A percentile compares a stretch with the other conserved stretches of the same genome.
These are phyloP conservation scores for Nidula niveotomentosa DNA, from an alignment of 1,284 basidiomycete species.

Conservation along the genomic window DNA sequence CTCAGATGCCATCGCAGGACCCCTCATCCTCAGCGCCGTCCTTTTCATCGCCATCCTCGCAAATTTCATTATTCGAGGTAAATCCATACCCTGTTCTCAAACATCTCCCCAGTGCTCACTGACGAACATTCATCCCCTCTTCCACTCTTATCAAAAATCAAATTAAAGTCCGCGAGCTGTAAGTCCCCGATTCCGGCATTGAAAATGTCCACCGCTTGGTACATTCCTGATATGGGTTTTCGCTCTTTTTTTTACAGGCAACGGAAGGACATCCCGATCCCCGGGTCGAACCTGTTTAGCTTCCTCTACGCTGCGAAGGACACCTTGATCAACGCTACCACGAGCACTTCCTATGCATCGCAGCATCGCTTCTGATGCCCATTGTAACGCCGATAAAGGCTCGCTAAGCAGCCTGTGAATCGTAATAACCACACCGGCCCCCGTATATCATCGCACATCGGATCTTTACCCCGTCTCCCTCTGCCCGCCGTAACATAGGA, in stretches of 20 bases:
- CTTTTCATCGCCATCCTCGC: slow-evolving; percentile 85
- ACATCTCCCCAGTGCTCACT: background rate
- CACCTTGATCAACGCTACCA: too few species aligned
- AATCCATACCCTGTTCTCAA: slow-evolving; percentile 9
- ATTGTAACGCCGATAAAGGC: too few species aligned
- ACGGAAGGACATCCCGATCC: slow-evolving; percentile 31
- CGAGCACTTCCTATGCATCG: too few species aligned
- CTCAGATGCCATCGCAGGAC: slow-evolving; percentile 80
- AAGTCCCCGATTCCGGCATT: slow-evolving; percentile 14
- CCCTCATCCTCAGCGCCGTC: slow-evolving; percentile 74
- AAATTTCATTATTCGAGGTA: slow-evolving; percentile 87
- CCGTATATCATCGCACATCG: too few species aligned
- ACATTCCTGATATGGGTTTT: too few species aligned
- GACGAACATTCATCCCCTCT: background rate
- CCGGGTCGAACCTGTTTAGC: slow-evolving; percentile 24
- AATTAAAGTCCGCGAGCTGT: slow-evolving; percentile 39
- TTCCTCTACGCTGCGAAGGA: background rate
- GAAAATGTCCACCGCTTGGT: slow-evolving; percentile 3
- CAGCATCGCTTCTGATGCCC: too few species aligned
- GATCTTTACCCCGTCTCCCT: too few species aligned
- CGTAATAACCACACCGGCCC: too few species aligned
- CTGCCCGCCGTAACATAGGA: too few species aligned
- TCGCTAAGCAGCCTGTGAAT: too few species aligned
- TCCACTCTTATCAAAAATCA: background rate
- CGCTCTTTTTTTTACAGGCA: slow-evolving; percentile 9